These are phyloP conservation scores for Trametes elegans DNA, from an alignment of 768 basidiomycete species.

Conservation along the genomic window DNA sequence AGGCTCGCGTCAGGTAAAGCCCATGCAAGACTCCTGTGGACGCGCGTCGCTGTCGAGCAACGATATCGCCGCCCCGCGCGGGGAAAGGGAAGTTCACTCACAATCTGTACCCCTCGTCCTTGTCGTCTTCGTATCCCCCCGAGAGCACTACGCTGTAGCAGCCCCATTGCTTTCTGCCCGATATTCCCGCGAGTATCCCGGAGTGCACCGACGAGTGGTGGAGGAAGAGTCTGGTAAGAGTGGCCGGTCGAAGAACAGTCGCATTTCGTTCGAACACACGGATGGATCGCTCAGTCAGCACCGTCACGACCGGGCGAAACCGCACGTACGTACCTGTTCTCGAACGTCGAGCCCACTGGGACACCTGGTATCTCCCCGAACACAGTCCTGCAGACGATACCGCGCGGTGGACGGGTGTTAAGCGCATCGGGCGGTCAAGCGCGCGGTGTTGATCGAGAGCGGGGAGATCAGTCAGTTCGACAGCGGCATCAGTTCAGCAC, in stretches of 20 bases:
- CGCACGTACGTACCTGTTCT: conserved; percentile 8
- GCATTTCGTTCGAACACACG: no score
- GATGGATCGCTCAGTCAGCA: not conserved
- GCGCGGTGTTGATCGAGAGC: no score
- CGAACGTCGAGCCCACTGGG: conserved; percentile 12
- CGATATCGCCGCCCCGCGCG: not conserved
- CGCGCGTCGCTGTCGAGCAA: no score
- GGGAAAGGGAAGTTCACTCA: not conserved
- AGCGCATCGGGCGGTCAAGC: not conserved
- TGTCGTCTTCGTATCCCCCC: conserved; percentile 25
- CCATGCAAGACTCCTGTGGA: no score
- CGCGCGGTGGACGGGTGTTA: no score
- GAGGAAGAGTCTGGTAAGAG: conserved; percentile 1
- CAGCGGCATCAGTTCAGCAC: not conserved
- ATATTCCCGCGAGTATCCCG: conserved; percentile 20
- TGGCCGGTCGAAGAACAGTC: no score
- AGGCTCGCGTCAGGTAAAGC: no score
- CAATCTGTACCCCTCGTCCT: conserved; percentile 22
- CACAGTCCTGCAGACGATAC: not conserved
- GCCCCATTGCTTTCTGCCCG: conserved; percentile 16
- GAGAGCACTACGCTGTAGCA: conserved; percentile 23
- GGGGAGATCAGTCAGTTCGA: not conserved
- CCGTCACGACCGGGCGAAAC: not conserved
- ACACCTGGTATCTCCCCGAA: conserved; percentile 14
- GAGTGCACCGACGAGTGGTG: conserved; percentile 18